Evolutionary conservation across 2,329 filamentous ascomycete species (phyloP).

Genomic region (Sphaceloma murrayae): DNA sequence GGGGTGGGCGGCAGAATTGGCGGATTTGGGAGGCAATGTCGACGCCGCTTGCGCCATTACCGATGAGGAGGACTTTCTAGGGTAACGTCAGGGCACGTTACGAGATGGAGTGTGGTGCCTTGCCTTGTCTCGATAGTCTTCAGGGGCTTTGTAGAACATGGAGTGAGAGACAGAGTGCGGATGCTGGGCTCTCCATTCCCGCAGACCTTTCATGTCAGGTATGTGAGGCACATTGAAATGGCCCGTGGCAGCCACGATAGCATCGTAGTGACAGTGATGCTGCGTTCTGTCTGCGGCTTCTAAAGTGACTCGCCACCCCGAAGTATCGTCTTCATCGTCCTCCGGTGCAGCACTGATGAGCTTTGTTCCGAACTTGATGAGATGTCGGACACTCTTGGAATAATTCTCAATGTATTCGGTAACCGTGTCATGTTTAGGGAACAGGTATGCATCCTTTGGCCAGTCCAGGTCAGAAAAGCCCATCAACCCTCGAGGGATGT

Average conservation of each 20-base stretch:
- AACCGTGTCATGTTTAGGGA: conserved; percentile 63
- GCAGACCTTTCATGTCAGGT: conserved; percentile 34
- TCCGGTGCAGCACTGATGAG: conserved; percentile 49
- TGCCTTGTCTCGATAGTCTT: conserved; percentile 47
- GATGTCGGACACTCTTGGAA: conserved; percentile 53
- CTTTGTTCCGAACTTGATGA: conserved; percentile 61
- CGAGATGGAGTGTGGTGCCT: not conserved
- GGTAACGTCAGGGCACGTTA: not conserved
- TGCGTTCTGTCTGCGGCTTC: conserved; percentile 17
- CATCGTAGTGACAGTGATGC: conserved; percentile 44
- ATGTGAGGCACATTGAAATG: conserved; percentile 41
- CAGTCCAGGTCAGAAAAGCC: conserved; percentile 55
- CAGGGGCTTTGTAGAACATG: conserved; percentile 65
- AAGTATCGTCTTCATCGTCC: conserved; percentile 16
- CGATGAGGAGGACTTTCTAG: conserved; percentile 70
- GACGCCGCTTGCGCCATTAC: conserved; percentile 72
- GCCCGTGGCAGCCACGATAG: conserved; percentile 39
- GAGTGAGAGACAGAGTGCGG: conserved; percentile 45
- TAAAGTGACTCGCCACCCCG: conserved; percentile 52
- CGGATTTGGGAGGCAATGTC: conserved; percentile 75
- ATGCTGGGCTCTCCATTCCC: conserved; percentile 32
- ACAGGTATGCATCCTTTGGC: conserved; percentile 53
- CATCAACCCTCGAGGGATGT: conserved; percentile 77
- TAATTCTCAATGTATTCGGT: conserved; percentile 66
- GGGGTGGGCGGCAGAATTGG: conserved; percentile 46